Evolutionary conservation across 2,329 filamentous ascomycete genomes (phyloP).

Genomic region (Colletotrichum filicis): DNA sequence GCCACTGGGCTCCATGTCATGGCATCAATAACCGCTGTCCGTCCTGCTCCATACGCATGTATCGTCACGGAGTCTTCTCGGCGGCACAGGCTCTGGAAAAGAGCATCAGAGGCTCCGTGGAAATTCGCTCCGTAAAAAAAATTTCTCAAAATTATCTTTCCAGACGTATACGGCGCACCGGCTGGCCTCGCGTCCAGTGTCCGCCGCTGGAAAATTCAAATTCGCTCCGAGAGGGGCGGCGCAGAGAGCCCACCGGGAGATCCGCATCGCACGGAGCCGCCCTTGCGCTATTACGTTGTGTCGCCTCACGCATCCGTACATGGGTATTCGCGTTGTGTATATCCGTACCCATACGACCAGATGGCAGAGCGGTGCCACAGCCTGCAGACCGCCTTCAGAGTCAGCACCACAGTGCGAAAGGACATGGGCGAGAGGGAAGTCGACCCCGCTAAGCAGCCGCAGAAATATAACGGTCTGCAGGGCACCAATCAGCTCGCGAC

Average conservation of each 20-base stretch:
- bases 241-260: conserved; percentile 13
- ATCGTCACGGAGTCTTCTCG: background rate
- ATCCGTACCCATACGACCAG: too few species aligned
- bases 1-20: background rate
- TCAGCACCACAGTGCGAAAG: conserved; percentile 29
- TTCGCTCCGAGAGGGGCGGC: background rate
- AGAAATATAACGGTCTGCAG: conserved; percentile 33
- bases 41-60: background rate
- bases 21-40: background rate
- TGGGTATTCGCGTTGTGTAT: background rate
- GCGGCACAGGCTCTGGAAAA: background rate
- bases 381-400: conserved; percentile 13
- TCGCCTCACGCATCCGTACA: background rate
- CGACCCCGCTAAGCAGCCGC: conserved; percentile 30
- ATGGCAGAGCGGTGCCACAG: background rate
- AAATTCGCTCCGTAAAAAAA: background rate
- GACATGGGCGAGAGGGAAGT: conserved; percentile 3
- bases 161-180: background rate
- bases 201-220: conserved; percentile 15
- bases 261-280: conserved; percentile 27
- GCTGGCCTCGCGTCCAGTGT: background rate
- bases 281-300: conserved; percentile 25
- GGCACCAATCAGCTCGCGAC: conserved; percentile 30
- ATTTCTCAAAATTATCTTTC: conserved; percentile 3
- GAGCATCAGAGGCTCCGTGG: background rate